Conservation (phyloP, 2,329 filamentous ascomycete species). For the Rhynchosporium graminicola region DNA sequence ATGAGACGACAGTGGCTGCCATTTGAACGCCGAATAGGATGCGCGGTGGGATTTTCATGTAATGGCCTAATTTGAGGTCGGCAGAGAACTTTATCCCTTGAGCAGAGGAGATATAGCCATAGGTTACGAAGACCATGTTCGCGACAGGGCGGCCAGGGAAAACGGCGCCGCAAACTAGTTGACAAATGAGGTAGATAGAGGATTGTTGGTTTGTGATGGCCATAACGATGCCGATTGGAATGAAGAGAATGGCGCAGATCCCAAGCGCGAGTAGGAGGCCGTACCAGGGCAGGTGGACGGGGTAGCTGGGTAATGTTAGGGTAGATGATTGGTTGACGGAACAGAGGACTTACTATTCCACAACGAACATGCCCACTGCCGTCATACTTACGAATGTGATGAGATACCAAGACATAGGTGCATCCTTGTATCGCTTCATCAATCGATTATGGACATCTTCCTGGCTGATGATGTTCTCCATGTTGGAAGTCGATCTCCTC, state of each 20-base stretch:
- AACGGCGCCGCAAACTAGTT: conserved; percentile 77
- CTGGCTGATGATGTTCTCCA: conserved; percentile 59
- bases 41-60: conserved; percentile 84
- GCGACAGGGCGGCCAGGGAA: conserved; percentile 85
- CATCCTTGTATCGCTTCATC: conserved; percentile 81
- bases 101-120: conserved; percentile 84
- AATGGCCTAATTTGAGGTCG: conserved; percentile 84
- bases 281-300: conserved; percentile 83
- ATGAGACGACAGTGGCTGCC: conserved; percentile 73
- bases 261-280: conserved; percentile 76
- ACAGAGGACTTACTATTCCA: conserved; percentile 69
- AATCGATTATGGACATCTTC: conserved; percentile 84
- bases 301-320: conserved; percentile 56
- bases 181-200: conserved; percentile 83
- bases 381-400: conserved; percentile 74
- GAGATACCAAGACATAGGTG: conserved; percentile 80
- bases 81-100: conserved; percentile 89
- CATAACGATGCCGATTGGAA: conserved; percentile 91
- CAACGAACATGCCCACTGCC: conserved; percentile 77
- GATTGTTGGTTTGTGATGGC: conserved; percentile 89
- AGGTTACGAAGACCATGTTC: conserved; percentile 93
- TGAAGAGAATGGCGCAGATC: conserved; percentile 80
- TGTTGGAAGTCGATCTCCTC: conserved; percentile 45
- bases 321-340: background rate
- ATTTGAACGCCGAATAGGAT: conserved; percentile 79